Percentiles rank a stretch among this genome's conserved stretches.
Conservation (phyloP, 2,329 filamentous ascomycete species). For the Blumeria hordei region DNA sequence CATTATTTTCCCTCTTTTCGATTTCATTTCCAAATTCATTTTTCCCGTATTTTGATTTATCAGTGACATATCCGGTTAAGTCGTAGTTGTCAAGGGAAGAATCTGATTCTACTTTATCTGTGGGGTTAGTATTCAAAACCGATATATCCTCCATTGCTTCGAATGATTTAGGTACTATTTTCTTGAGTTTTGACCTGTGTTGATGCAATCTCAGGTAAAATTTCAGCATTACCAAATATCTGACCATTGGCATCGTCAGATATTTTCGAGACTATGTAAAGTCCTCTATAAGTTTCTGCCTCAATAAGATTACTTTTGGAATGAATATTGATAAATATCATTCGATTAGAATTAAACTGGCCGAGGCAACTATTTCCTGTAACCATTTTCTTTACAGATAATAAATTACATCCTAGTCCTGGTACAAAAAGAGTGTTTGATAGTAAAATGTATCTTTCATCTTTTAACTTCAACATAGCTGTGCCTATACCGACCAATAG, state of each 20-base stretch:
- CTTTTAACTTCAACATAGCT: background rate
- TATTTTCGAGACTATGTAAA: background rate
- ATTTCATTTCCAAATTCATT: slow-evolving; percentile 1
- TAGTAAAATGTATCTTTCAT: background rate
- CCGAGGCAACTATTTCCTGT: background rate
- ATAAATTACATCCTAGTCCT: background rate
- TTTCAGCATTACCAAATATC: background rate
- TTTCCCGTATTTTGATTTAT: background rate
- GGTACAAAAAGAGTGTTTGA: slow-evolving; percentile 1
- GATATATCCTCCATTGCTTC: background rate
- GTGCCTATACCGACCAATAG: background rate
- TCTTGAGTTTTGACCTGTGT: background rate
- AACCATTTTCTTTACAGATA: slow-evolving; percentile 1
- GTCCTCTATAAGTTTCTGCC: background rate
- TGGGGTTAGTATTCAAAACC: background rate
- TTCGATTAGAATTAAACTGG: background rate
- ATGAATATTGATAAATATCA: background rate
- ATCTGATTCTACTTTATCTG: background rate
- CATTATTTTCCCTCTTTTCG: background rate
- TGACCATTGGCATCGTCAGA: background rate
- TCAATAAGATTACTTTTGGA: background rate
- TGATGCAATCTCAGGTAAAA: background rate
- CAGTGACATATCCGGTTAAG: background rate
- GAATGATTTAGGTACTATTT: background rate
- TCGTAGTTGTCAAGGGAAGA: background rate